A percentile compares a stretch with the other conserved stretches of the same genome.
Evolutionary conservation across 2,329 filamentous ascomycete species (phyloP).

Genomic region (Colletotrichum higginsianum): DNA sequence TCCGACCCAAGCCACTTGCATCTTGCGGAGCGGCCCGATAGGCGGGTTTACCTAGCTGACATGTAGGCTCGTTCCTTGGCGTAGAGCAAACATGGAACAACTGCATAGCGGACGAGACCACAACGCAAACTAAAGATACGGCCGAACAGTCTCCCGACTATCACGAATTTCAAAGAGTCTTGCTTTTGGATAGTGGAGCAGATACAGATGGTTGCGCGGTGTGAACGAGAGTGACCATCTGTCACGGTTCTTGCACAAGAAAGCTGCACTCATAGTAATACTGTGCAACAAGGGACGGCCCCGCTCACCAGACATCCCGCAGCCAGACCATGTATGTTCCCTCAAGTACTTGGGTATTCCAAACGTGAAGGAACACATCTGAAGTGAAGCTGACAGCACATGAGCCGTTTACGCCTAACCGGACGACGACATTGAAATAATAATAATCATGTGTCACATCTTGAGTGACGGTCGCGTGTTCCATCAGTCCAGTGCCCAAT

Average conservation of each 20-base stretch:
- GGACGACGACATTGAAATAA: slow-evolving; percentile 21
- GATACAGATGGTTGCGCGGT: neutral
- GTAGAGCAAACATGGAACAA: slow-evolving; percentile 25
- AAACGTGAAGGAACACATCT: neutral
- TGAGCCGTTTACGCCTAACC: neutral
- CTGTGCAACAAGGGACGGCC: slow-evolving; percentile 33
- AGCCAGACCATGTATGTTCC: slow-evolving; percentile 29
- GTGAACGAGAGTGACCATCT: neutral
- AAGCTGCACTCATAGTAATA: slow-evolving; percentile 18
- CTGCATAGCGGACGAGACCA: neutral
- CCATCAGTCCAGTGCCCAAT: neutral
- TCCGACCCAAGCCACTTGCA: slow-evolving; percentile 23
- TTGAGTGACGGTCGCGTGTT: neutral
- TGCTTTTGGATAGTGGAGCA: slow-evolving; percentile 1
- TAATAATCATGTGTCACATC: slow-evolving; percentile 17
- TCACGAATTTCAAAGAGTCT: neutral
- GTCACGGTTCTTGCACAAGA: slow-evolving; percentile 15
- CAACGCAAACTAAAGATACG: neutral
- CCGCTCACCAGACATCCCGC: slow-evolving; percentile 18
- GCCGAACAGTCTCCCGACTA: neutral
- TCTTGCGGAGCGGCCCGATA: slow-evolving; percentile 36
- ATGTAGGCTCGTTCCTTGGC: slow-evolving; percentile 20
- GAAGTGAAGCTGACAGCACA: slow-evolving; percentile 11
- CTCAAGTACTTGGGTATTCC: slow-evolving; percentile 4
- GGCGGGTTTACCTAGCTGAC: slow-evolving; percentile 27